Evolutionary conservation across 495 filamentous ascomycete genomes (phyloP).

Genomic region (Lepidopterella palustris): DNA sequence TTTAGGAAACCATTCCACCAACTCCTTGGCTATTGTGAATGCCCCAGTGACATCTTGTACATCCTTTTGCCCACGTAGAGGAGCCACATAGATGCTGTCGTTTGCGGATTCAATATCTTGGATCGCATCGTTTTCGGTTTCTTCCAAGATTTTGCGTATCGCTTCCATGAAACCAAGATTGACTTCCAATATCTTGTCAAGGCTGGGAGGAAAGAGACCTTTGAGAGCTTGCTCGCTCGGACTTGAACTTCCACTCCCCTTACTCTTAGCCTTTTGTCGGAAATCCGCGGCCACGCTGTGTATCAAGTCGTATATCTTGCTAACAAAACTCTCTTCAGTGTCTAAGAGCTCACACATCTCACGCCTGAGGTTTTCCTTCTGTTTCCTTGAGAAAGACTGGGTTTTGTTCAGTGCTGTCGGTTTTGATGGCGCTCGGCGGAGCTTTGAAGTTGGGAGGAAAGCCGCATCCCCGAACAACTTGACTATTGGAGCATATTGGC

Average conservation of each 20-base stretch:
- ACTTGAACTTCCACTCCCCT: constrained; percentile 56
- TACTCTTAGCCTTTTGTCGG: constrained; percentile 56
- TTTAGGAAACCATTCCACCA: constrained; percentile 83
- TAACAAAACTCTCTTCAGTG: constrained; percentile 89
- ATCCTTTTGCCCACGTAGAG: constrained; percentile 20
- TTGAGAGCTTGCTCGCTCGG: constrained; percentile 65
- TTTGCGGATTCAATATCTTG: constrained; percentile 35
- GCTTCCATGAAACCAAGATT: constrained; percentile 73
- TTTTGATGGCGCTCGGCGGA: constrained; percentile 81
- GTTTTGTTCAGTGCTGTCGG: constrained; percentile 69
- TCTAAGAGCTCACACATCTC: constrained; percentile 89
- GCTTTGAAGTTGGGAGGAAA: constrained; percentile 80
- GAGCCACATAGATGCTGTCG: constrained; percentile 24
- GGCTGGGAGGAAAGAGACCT: constrained; percentile 70
- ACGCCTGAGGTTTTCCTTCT: constrained; percentile 75
- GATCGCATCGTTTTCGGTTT: constrained; percentile 71
- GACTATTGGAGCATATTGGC: constrained; percentile 64
- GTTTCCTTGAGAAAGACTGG: constrained; percentile 65
- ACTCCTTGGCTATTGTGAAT: constrained; percentile 63
- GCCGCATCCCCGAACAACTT: constrained; percentile 71
- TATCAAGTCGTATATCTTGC: constrained; percentile 74
- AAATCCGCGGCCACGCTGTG: constrained; percentile 69
- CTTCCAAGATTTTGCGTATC: constrained; percentile 68
- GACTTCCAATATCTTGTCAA: constrained; percentile 68
- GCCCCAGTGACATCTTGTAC: constrained; percentile 63